phyloP scores from a whole-genome alignment of 1,139 yeast species.

The Casaregolazyma lundiana region DNA sequence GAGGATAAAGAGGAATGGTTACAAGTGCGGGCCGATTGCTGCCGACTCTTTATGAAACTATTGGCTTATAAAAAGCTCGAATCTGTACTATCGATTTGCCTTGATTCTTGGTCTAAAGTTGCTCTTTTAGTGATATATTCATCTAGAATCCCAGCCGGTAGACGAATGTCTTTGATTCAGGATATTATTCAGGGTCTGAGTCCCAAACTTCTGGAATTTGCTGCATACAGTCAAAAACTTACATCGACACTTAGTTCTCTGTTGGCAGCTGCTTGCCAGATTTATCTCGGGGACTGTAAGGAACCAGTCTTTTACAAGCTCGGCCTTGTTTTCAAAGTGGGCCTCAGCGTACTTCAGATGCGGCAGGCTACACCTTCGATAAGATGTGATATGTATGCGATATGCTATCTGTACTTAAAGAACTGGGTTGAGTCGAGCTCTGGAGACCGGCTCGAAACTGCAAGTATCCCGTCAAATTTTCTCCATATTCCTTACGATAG shows the following conservation, averaged over 20 bases:
- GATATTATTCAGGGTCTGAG: slow-evolving; percentile 71
- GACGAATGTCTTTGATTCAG: slow-evolving; percentile 58
- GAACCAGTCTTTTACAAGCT: slow-evolving; percentile 45
- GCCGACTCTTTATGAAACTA: slow-evolving; percentile 15
- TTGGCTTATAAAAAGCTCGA: slow-evolving; percentile 22
- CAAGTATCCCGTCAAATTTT: slow-evolving; percentile 35
- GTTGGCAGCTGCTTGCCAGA: slow-evolving; percentile 64
- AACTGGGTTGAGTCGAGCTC: slow-evolving; percentile 2
- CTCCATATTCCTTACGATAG: slow-evolving; percentile 58
- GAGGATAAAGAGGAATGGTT: neutral
- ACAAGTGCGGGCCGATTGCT: neutral
- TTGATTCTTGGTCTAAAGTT: slow-evolving; percentile 80
- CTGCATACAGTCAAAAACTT: slow-evolving; percentile 59
- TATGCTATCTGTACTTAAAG: slow-evolving; percentile 60
- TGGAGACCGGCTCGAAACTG: slow-evolving; percentile 9
- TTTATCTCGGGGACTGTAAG: slow-evolving; percentile 47
- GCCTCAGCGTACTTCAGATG: slow-evolving; percentile 66
- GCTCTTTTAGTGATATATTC: slow-evolving; percentile 70
- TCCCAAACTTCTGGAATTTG: slow-evolving; percentile 72
- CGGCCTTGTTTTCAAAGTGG: slow-evolving; percentile 65
- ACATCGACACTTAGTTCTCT: slow-evolving; percentile 76
- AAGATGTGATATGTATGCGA: slow-evolving; percentile 73
- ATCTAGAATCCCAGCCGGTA: slow-evolving; percentile 40
- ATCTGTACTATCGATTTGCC: slow-evolving; percentile 52
- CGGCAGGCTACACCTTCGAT: slow-evolving; percentile 63